phyloP scores from a whole-genome alignment of 1,139 yeast genomes.

The Candida tunisiensis region DNA sequence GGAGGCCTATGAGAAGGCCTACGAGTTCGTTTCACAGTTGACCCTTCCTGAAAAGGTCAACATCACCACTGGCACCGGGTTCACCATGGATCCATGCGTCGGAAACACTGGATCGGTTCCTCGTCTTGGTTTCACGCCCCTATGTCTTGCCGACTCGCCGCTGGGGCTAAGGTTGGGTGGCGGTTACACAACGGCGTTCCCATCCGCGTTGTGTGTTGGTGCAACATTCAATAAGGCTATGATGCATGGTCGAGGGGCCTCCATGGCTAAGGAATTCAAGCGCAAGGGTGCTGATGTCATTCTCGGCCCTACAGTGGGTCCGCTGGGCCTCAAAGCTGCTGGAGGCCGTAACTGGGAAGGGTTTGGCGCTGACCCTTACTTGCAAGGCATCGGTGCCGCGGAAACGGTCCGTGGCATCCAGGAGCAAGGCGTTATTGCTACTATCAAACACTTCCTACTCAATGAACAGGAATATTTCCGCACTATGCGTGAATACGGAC shows the following conservation, averaged over 20 bases:
- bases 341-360: conserved; percentile 58
- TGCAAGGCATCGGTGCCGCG: conserved; percentile 40
- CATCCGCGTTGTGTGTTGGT: conserved; percentile 43
- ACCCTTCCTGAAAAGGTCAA: conserved; percentile 43
- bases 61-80: conserved; percentile 52
- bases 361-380: conserved; percentile 46
- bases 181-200: conserved; percentile 39
- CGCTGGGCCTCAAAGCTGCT: conserved; percentile 44
- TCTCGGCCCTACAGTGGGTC: conserved; percentile 47
- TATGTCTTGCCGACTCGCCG: conserved; percentile 52
- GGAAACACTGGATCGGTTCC: conserved; percentile 50
- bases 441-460: conserved; percentile 38
- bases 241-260: conserved; percentile 35
- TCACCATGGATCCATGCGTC: conserved; percentile 47
- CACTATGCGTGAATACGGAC: too few species aligned
- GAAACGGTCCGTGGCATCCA: conserved; percentile 41
- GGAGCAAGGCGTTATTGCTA: conserved; percentile 39
- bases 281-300: conserved; percentile 46
- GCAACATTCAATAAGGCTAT: conserved; percentile 40
- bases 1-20: conserved; percentile 37
- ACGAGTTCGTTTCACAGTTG: conserved; percentile 35
- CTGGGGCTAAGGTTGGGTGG: conserved; percentile 45
- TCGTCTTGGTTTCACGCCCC: conserved; percentile 34
- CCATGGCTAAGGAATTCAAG: conserved; percentile 38
- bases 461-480: conserved; percentile 52